Percentiles rank a stretch among this genome's conserved stretches.
These are phyloP conservation scores for Phytophthora idaei DNA, from an alignment of 352 stramenopile genomes.

Conservation along the genomic window DNA sequence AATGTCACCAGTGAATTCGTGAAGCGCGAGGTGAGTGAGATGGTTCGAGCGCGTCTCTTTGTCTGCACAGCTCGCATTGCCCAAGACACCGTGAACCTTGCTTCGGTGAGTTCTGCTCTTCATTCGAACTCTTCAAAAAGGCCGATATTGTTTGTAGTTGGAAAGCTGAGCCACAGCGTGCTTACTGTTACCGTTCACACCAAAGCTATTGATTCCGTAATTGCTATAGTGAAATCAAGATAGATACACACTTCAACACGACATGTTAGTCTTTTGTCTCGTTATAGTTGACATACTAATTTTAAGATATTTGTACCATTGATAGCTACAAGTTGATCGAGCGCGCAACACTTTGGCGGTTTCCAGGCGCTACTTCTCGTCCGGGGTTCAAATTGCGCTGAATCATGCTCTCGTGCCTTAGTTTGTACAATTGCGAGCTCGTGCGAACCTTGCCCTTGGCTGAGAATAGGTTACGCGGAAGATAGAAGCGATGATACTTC, in stretches of 20 bases:
- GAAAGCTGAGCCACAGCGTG: background rate
- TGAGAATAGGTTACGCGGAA: slow-evolving; percentile 10
- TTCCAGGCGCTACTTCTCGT: background rate
- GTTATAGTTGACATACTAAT: too few relatives aligned
- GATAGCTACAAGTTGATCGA: background rate
- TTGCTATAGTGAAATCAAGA: too few relatives aligned
- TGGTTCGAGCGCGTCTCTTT: background rate
- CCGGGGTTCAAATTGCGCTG: background rate
- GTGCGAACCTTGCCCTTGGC: slow-evolving; percentile 6
- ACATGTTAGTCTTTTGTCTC: too few relatives aligned
- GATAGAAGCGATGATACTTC: slow-evolving; percentile 20
- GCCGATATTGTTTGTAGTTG: background rate
- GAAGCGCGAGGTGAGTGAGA: background rate
- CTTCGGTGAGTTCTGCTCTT: background rate
- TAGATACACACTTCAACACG: too few relatives aligned
- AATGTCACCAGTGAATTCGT: background rate
- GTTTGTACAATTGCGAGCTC: slow-evolving; percentile 12
- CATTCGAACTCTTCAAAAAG: background rate
- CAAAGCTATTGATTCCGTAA: too few relatives aligned
- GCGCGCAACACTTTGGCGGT: background rate
- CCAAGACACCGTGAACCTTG: background rate
- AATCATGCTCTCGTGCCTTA: background rate
- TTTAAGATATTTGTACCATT: too few relatives aligned
- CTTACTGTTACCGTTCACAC: background rate
- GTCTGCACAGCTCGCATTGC: background rate